Base-by-base conservation (phyloP, 805 yeast species). In the Myxozyma melibiosi region DNA sequence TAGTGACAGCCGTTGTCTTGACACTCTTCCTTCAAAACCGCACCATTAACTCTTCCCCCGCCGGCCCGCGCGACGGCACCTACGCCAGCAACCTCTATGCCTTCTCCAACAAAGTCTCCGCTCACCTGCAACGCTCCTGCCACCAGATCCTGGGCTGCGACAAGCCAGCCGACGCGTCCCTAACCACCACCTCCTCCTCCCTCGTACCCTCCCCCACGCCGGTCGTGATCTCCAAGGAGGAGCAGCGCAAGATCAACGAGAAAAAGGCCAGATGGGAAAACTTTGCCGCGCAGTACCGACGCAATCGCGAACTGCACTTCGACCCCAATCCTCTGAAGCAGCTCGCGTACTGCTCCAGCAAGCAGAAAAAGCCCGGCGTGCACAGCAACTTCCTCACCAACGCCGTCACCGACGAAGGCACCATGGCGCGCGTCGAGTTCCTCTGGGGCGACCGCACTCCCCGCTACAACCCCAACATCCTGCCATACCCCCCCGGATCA, bases 401-500 rank as follows among this genome's bases (percentile, higher is more conserved):
- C 16, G 20, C 42, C 11, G 55, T 33, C 14, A 42, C 45, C 3
- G 33, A 14, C 24, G 58, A 55, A 41, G 51, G 58, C 33, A 45
- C 50, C 18, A 28, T 51, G 18, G 45, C 50, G 2, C 40, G 51
- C 11, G 24, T 55, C 38, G 31, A 28, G 8, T 55, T 55, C 24
- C n/a, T 28, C 16, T 4, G 18, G 25, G 18, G 9, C 4, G 16
- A 0, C 1, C 13, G 16, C 8, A 27, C 46, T 14, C 9, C 31
- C 7, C 48, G 40, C 27, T 56, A 40, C 42, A 56, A 56, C 38
- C 60, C 59, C 6, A 56, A 56, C 33, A n/a, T 56, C 11, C 40
- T 56, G 25, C 58, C 60, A 3, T 56, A 55, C 43, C 60, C 60
- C 20, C 37, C 35, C 11, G 50, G 41, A 6, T 28, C 56, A 18